Conservation (phyloP, 2,329 filamentous ascomycete species). For the Ceratocystis destructans region DNA sequence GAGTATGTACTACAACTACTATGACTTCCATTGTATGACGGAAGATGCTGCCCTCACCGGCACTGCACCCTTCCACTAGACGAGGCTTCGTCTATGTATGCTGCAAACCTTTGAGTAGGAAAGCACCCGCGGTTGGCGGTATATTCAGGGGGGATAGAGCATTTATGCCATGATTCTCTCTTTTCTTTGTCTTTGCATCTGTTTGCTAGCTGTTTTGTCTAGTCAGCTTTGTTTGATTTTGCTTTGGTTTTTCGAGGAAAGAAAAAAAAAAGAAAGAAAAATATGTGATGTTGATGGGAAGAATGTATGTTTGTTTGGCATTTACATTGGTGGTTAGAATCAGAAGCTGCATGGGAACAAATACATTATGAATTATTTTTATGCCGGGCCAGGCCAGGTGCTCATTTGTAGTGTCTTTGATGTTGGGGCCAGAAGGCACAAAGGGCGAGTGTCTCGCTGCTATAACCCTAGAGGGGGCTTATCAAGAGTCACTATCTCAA, state of each 20-base stretch:
- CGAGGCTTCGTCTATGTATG: background rate
- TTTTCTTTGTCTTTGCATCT: conserved; percentile 14
- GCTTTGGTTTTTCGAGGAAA: background rate
- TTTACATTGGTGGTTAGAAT: background rate
- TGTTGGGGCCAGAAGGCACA: background rate
- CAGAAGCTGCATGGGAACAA: background rate
- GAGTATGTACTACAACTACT: conserved; percentile 37
- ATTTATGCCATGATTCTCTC: background rate
- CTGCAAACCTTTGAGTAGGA: background rate
- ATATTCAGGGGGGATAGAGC: background rate
- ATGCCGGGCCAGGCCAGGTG: background rate
- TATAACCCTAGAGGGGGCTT: background rate
- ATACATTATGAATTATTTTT: background rate
- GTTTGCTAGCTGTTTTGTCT: conserved; percentile 4
- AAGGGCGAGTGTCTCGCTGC: background rate
- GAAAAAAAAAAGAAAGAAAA: background rate
- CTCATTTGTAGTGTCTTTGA: background rate
- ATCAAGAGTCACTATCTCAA: background rate
- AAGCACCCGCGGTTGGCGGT: background rate
- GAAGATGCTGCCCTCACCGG: conserved; percentile 34
- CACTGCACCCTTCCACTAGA: conserved; percentile 38
- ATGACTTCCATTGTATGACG: conserved; percentile 37
- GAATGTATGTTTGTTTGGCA: background rate
- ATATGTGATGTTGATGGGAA: background rate
- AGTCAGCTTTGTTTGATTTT: background rate